Base-by-base conservation (phyloP, 352 stramenopile species). In the Globisporangium paroecandrum region DNA sequence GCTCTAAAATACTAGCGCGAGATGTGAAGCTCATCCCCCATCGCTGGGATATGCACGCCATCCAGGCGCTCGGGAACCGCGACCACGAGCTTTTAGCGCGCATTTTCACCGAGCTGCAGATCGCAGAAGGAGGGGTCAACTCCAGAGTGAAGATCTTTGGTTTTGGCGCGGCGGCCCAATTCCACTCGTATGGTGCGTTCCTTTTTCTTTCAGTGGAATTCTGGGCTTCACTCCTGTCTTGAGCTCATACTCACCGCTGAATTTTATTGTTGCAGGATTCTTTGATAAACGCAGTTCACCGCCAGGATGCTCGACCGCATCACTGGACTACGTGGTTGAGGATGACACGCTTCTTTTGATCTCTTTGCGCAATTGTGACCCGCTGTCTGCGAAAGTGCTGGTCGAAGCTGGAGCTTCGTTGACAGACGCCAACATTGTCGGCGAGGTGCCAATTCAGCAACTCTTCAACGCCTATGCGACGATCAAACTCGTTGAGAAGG, bases 301-400 rank as follows among this genome's bases (percentile, higher is more conserved):
- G 2, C 56, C 56, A 64, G 41, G 15, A 27, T 4, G 18, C n/a
- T 24, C n/a, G 34, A 58, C 15, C 1, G n/a, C 64, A 12, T 57
- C 86, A 0, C 76, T 90, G 7, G 72, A 89, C 0, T 58, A 54
- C 7, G 83, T 77, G 4, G 59, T 81, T 1, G 38, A 73, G 18
- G 83, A 82, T 7, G 85, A 91, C 62, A 86, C 83, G 2, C 63
- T 93, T 22, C 51, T 93, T 5, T 46, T 78, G 8, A 56, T 91
- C 7, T 72, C 83, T 18, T 66, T 91, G 12, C 77, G 85, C 5
- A 69, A 81, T 1, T 47, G 77, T 36, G 77, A 89, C 36, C 69
- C 77, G 0, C 22, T 27, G 1, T 81, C 66, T 10, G 80, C 79
- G 0, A 56, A 55, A n/a, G 73, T 53, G 5, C 66, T 93, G 6